Evolutionary conservation across 140 eudicot genomes (phyloP), one percentile per base, ranked within the genome.

Genomic region (Bidens hawaiensis): DNA sequence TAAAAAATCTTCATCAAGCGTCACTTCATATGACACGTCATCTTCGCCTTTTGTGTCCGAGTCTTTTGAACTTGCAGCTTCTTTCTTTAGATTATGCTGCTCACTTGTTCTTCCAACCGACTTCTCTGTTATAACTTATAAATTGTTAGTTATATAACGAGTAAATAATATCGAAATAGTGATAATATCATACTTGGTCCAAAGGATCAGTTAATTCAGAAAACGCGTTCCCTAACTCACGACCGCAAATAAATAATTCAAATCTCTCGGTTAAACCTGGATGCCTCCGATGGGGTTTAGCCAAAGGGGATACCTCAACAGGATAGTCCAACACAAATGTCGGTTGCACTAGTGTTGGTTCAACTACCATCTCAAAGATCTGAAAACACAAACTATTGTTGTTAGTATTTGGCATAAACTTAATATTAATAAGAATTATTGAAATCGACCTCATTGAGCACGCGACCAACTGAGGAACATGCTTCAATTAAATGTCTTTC

Each of bases 281-380:
- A 64, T 79, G 75, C 71, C 97, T 90, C 57, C 96, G 69, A 61
- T 91, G 98, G 25, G 98, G 96, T 72, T 91, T 91, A 45, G 98
- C 98, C 59, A 91, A 78, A 59, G 98, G 98, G 15, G 98, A 91
- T 70, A 91, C 65, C 76, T 91, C 98, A 57, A 91, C 64, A 24
- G 98, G 98, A 74, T 91, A 91, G 80, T 91, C 96, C 64, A 91
- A 34, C 60, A 91, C 98, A 74, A 91, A 87, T 12, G 98, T 91
- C 28, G 98, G 98, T 60, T 87, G 98, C 68, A 87, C 63, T 12
- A 91, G 79, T 13, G 81, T 79, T 49, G 98, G 85, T 66, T 91
- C 98, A 15, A 91, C 96, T 47, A 70, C 76, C 43, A 76, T 80
- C 60, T 91, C 98, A 78, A 91, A 91, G 42, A 91, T 87, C 97